Base-by-base conservation (phyloP, 805 yeast genomes). In the Metschnikowia aberdeeniae region DNA sequence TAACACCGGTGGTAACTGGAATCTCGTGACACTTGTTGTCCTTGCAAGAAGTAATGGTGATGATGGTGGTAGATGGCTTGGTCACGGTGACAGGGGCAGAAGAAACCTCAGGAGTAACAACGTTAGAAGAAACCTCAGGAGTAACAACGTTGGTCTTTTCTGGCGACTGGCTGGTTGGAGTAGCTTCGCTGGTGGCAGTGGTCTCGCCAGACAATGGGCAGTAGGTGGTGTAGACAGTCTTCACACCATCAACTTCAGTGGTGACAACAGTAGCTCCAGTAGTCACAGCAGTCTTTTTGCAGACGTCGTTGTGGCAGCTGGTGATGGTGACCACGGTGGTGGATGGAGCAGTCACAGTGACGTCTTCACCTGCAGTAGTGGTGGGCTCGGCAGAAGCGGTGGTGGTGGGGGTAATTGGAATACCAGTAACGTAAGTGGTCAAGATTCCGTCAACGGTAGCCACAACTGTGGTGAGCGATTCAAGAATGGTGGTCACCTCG, bases 31-130 rank as follows among this genome's bases (percentile, higher is more conserved):
- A 64, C 47, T 53, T 53, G 56, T 60, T 43, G 43, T 67, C 65
- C 22, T 62, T 45, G 54, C 75, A 70, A n/a, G 69, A 62, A 44
- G 73, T 68, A 53, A 68, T 59, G 45, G 75, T 69, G 36, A 64
- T 65, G 34, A 60, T 59, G 11, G 55, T 44, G 34, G 53, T 45
- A 17, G 34, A 13, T 9, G 24, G 17, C 9, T 37, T 37, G 36
- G 37, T 22, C 5, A 26, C 32, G 9, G 45, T 19, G n/a, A 30
- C 17, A 11, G 43, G 17, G 11, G 42, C 9, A 11, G 45, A 7
- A 4, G 38, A 20, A 34, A 37, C 3, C n/a, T 26, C 19, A 11
- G 36, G 13, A n/a, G n/a, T n/a, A n/a, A n/a, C n/a, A n/a, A n/a
- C n/a, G n/a, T n/a, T n/a, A 11, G 45, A 7, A 4, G 38, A 20